Evolutionary conservation across 257 asterid species (phyloP).

Genomic region (Plantago elongata): DNA sequence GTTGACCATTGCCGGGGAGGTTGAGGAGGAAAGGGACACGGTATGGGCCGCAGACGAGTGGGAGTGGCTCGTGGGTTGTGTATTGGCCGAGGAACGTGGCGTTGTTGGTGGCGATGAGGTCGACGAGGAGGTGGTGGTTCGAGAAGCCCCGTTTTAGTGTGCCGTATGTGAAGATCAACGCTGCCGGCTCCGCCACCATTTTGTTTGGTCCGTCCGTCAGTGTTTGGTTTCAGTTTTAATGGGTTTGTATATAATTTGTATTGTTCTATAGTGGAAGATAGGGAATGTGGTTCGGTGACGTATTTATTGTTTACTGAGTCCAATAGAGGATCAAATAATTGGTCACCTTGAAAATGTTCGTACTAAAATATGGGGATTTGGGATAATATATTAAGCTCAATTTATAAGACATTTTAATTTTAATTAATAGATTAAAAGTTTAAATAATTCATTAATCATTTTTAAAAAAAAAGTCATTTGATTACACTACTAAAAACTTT

Average conservation of each 20-base stretch:
- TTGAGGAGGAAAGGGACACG: constrained; percentile 84
- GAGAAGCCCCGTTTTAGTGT: constrained; percentile 77
- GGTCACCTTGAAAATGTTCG: too few species aligned
- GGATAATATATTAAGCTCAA: too few species aligned
- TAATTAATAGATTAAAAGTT: too few species aligned
- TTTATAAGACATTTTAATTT: too few species aligned
- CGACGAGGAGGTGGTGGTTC: constrained; percentile 59
- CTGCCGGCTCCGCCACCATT: constrained; percentile 19
- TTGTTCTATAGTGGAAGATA: too few species aligned
- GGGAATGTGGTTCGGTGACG: too few species aligned
- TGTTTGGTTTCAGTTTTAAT: not conserved
- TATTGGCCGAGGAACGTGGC: constrained; percentile 50
- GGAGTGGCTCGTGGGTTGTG: constrained; percentile 43
- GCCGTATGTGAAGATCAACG: constrained; percentile 63
- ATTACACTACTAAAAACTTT: too few species aligned
- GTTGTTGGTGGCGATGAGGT: constrained; percentile 58
- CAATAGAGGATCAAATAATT: too few species aligned
- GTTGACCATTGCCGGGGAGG: constrained; percentile 52
- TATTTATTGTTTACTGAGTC: too few species aligned
- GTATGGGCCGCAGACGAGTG: constrained; percentile 82
- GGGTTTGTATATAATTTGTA: not conserved
- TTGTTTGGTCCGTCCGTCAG: not conserved
- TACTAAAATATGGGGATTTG: too few species aligned
- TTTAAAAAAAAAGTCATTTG: too few species aligned
- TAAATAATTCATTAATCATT: too few species aligned